These are phyloP conservation scores for Verticillium tricorpus DNA, from an alignment of 2,329 filamentous ascomycete species.

Conservation along the genomic window DNA sequence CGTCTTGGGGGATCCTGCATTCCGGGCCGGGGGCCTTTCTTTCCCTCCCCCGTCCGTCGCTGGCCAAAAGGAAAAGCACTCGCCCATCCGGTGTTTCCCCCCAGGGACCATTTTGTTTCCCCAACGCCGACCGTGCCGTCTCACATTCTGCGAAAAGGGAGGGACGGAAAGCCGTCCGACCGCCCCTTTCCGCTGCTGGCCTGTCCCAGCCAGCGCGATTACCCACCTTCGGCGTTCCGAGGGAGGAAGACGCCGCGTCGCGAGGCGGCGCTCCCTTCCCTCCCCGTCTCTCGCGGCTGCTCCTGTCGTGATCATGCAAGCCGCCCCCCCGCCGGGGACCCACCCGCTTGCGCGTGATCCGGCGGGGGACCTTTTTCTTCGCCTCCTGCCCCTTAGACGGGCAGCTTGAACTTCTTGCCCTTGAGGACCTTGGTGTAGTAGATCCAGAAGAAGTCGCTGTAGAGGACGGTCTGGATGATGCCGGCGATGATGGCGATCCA, in stretches of 20 bases:
- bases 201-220: too few relatives aligned
- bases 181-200: too few relatives aligned
- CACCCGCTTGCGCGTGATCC: too few relatives aligned
- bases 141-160: background rate
- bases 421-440: slow-evolving; percentile 96
- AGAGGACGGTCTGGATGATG: slow-evolving; percentile 87
- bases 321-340: too few relatives aligned
- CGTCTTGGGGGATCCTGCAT: background rate
- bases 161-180: too few relatives aligned
- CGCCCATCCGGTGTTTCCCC: background rate
- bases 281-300: background rate
- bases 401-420: slow-evolving; percentile 83
- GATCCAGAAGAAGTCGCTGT: slow-evolving; percentile 99
- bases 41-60: background rate
- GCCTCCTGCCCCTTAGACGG: slow-evolving; percentile 51
- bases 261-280: too few relatives aligned
- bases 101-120: background rate
- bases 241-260: too few relatives aligned
- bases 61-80: background rate
- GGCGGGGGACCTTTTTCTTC: too few relatives aligned
- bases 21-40: background rate
- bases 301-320: too few relatives aligned
- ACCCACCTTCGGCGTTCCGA: too few relatives aligned
- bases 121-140: background rate
- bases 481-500: slow-evolving; percentile 86